Conservation (phyloP, 345 rosid genomes). For the Eucalyptus guilfoylei region DNA sequence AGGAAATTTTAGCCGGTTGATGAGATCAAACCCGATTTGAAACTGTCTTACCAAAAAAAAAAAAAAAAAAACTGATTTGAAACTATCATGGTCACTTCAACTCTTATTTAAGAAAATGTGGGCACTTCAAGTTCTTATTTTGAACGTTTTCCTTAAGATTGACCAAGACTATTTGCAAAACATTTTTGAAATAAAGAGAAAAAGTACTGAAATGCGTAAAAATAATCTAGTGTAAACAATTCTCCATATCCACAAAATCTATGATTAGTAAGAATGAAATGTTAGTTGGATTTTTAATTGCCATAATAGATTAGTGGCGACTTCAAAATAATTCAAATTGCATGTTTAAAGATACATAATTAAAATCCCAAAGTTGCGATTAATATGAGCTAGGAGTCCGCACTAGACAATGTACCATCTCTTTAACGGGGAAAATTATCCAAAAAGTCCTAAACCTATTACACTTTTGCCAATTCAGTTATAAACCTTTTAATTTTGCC, state of each 20-base stretch:
- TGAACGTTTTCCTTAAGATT: background rate
- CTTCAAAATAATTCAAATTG: background rate
- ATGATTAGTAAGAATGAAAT: background rate
- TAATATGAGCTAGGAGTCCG: background rate
- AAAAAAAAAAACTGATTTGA: too few relatives aligned
- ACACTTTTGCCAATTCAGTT: too few relatives aligned
- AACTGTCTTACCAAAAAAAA: too few relatives aligned
- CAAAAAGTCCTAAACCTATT: too few relatives aligned
- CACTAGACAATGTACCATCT: background rate
- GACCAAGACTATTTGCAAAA: background rate
- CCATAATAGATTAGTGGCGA: background rate
- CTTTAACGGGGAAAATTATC: too few relatives aligned
- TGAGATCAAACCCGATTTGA: too few relatives aligned
- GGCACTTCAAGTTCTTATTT: fast-evolving
- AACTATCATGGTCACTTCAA: too few relatives aligned
- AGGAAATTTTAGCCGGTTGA: too few relatives aligned
- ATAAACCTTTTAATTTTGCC: too few relatives aligned
- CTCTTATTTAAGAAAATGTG: too few relatives aligned
- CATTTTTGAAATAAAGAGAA: background rate
- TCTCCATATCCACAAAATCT: background rate
- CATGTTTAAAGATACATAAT: background rate
- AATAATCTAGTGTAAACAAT: background rate
- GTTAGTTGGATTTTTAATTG: background rate
- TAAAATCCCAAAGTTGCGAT: background rate
- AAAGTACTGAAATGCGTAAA: background rate